phyloP scores from a whole-genome alignment of 306 rosid genomes.

The Medicago lupulina region DNA sequence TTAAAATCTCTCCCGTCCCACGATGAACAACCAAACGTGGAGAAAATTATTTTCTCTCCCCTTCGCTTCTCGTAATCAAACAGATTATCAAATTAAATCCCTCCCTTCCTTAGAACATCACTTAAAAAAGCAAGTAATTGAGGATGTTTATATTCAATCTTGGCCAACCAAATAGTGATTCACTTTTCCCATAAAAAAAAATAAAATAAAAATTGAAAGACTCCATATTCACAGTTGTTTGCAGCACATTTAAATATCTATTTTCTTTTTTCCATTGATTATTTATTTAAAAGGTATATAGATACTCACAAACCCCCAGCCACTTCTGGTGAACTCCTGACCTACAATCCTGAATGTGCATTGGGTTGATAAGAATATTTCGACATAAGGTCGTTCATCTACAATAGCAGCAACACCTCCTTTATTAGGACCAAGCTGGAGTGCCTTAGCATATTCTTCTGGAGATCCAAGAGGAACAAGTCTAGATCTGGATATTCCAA shows the following conservation, averaged over 20 bases:
- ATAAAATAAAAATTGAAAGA: too few species aligned
- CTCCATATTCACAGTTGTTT: not conserved
- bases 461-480: constrained; percentile 84
- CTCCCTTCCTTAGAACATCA: too few species aligned
- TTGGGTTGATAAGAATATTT: constrained; percentile 78
- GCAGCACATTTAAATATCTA: not conserved
- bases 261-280: constrained; percentile 1
- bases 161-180: too few species aligned
- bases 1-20: too few species aligned
- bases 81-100: too few species aligned
- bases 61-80: too few species aligned
- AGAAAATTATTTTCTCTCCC: too few species aligned
- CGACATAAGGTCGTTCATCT: constrained; percentile 81
- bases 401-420: constrained; percentile 97
- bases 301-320: constrained; percentile 98
- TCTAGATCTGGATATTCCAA: constrained; percentile 79
- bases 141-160: too few species aligned
- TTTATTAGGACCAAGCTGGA: constrained; percentile 70
- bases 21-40: too few species aligned
- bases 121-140: too few species aligned
- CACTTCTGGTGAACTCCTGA: constrained; percentile 94
- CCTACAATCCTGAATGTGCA: constrained; percentile 87
- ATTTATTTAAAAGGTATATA: constrained; percentile 25
- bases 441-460: constrained; percentile 76
- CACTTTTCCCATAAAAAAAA: too few species aligned